These are phyloP conservation scores for Neoscytalidium dimidiatum DNA, from an alignment of 2,329 filamentous ascomycete species.

Conservation along the genomic window DNA sequence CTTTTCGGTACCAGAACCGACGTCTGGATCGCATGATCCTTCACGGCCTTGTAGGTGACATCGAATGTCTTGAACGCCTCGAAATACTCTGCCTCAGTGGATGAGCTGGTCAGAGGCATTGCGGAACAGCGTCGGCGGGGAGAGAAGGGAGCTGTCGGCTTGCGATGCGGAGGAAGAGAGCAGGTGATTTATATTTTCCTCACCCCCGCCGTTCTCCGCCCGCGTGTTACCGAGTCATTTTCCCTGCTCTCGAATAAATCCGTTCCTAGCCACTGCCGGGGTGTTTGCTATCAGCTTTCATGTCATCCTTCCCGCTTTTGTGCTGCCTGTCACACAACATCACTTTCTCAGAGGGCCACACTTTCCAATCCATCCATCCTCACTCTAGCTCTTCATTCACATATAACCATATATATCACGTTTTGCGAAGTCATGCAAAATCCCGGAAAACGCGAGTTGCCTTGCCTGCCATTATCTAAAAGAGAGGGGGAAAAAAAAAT, in stretches of 20 bases:
- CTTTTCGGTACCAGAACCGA: conserved; percentile 44
- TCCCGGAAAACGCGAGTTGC: too few species aligned
- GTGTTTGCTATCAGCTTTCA: background rate
- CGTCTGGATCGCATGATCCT: conserved; percentile 38
- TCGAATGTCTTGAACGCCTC: conserved; percentile 43
- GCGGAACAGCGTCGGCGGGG: background rate
- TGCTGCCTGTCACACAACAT: background rate
- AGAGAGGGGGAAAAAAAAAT: too few species aligned
- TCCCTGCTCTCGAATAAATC: background rate
- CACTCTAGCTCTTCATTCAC: background rate
- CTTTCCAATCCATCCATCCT: background rate
- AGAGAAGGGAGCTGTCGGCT: background rate
- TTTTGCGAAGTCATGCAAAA: too few species aligned
- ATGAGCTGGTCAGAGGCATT: background rate
- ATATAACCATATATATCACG: too few species aligned
- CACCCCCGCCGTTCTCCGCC: background rate
- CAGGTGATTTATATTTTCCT: background rate
- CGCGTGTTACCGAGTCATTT: conserved; percentile 8
- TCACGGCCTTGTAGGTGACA: conserved; percentile 44
- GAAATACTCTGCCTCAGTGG: conserved; percentile 25
- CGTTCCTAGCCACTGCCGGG: background rate
- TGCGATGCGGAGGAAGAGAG: background rate
- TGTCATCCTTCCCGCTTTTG: background rate
- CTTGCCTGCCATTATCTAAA: too few species aligned
- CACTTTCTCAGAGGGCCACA: too few species aligned